Conservation (phyloP, 345 rosid species). For the Salix caprea region DNA sequence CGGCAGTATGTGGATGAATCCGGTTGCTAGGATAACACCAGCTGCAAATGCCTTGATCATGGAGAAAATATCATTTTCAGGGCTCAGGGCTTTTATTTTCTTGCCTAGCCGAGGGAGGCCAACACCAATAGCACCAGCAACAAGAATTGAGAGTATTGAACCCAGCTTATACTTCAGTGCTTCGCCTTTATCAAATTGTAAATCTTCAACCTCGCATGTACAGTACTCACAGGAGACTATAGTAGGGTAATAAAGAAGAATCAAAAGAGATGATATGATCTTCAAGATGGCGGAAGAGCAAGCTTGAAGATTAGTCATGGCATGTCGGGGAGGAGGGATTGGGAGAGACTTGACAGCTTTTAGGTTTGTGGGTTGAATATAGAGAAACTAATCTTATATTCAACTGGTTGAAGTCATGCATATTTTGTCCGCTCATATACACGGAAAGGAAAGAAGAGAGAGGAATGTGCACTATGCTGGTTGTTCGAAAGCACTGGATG, state of each 20-base stretch:
- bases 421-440: too few relatives aligned
- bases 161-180: constrained; percentile 37
- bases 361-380: not conserved
- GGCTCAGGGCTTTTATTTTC: constrained; percentile 30
- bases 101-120: constrained; percentile 43
- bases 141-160: constrained; percentile 50
- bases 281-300: constrained; percentile 4
- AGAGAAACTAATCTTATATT: not conserved
- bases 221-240: constrained; percentile 25
- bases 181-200: constrained; percentile 2
- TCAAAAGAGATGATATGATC: not conserved
- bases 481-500: too few relatives aligned
- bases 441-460: not conserved
- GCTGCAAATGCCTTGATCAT: constrained; percentile 62
- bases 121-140: constrained; percentile 52
- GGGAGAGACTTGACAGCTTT: not conserved
- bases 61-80: constrained; percentile 54
- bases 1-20: constrained; percentile 62
- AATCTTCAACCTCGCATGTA: constrained; percentile 15
- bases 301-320: constrained; percentile 12
- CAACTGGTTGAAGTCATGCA: too few relatives aligned
- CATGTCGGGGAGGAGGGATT: too few relatives aligned
- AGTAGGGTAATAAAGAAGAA: constrained; percentile 15
- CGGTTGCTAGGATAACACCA: constrained; percentile 63
- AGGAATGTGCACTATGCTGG: not conserved